Percentiles rank a stretch among this genome's conserved stretches.
phyloP scores from a whole-genome alignment of 2,329 filamentous ascomycete genomes.

The Aplosporella prunicola region DNA sequence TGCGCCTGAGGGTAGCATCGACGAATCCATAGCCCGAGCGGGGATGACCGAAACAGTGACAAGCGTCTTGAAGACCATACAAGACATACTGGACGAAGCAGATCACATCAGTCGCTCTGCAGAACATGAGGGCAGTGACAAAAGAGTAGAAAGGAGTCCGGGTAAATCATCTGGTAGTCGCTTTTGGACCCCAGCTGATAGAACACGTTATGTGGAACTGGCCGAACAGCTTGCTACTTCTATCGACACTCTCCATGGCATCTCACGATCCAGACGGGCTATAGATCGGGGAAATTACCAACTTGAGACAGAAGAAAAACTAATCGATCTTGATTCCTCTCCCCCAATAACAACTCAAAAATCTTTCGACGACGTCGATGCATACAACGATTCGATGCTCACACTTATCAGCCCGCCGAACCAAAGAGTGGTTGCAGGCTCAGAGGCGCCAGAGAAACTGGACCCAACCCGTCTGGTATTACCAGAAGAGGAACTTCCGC shows the following conservation, averaged over 20 bases:
- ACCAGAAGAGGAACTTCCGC: conserved; percentile 39
- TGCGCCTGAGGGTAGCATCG: conserved; percentile 56
- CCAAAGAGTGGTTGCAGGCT: conserved; percentile 23
- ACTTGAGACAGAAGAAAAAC: too few species aligned
- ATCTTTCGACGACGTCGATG: too few species aligned
- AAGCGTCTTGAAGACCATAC: conserved; percentile 71
- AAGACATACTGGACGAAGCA: conserved; percentile 67
- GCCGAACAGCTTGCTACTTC: conserved; percentile 65
- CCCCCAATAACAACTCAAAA: conserved; percentile 2
- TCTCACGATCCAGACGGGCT: conserved; percentile 56
- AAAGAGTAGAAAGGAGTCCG: conserved; percentile 27
- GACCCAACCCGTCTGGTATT: conserved; percentile 34
- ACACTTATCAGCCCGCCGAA: conserved; percentile 36
- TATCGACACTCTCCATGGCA: conserved; percentile 70
- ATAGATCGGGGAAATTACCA: conserved; percentile 15
- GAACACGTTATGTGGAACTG: conserved; percentile 63
- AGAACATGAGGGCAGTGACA: conserved; percentile 23
- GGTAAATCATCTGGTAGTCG: conserved; percentile 25
- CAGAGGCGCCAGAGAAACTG: too few species aligned
- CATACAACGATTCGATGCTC: conserved; percentile 32
- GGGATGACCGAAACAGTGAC: conserved; percentile 68
- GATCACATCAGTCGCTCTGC: conserved; percentile 57
- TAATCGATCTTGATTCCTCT: too few species aligned
- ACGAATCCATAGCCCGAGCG: conserved; percentile 55
- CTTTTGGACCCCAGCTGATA: conserved; percentile 54